Conservation (phyloP, 306 rosid genomes). For the Cicer cuneatum region DNA sequence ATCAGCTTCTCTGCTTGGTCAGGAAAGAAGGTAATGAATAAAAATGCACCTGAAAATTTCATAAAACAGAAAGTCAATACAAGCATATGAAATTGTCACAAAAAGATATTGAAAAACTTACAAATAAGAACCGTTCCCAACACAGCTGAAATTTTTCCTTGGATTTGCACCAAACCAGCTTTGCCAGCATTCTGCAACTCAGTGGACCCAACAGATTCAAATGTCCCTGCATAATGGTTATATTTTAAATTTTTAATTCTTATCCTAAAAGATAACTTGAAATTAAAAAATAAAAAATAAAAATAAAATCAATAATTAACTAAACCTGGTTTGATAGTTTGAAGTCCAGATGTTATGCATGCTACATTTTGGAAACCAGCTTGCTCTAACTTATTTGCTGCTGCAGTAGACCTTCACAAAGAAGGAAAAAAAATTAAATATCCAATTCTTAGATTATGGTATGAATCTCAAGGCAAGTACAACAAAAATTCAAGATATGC, state of each 20-base stretch:
- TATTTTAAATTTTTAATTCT: slow-evolving; percentile 6
- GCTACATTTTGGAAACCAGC: slow-evolving; percentile 83
- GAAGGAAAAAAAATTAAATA: slow-evolving; percentile 27
- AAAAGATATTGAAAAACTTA: slow-evolving; percentile 50
- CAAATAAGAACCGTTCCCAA: slow-evolving; percentile 90
- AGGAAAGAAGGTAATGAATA: slow-evolving; percentile 91
- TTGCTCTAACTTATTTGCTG: slow-evolving; percentile 72
- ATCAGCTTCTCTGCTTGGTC: slow-evolving; percentile 94
- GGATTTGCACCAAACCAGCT: slow-evolving; percentile 85
- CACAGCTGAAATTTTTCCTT: slow-evolving; percentile 88
- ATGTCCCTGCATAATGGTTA: slow-evolving; percentile 62
- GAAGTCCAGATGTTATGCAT: slow-evolving; percentile 88
- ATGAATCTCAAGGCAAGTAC: background rate
- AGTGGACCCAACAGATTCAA: slow-evolving; percentile 75
- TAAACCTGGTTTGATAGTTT: slow-evolving; percentile 78
- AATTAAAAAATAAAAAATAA: background rate
- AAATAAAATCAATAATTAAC: slow-evolving; percentile 6
- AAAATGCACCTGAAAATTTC: slow-evolving; percentile 72
- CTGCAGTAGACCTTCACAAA: slow-evolving; percentile 78
- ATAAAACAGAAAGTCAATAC: slow-evolving; percentile 35
- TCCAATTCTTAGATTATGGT: slow-evolving; percentile 37
- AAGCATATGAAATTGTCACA: slow-evolving; percentile 22
- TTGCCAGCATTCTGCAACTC: slow-evolving; percentile 94
- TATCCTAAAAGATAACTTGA: background rate
- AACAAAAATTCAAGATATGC: background rate